These are phyloP conservation scores for Aaosphaeria arxii DNA, from an alignment of 2,329 filamentous ascomycete genomes.

Conservation along the genomic window DNA sequence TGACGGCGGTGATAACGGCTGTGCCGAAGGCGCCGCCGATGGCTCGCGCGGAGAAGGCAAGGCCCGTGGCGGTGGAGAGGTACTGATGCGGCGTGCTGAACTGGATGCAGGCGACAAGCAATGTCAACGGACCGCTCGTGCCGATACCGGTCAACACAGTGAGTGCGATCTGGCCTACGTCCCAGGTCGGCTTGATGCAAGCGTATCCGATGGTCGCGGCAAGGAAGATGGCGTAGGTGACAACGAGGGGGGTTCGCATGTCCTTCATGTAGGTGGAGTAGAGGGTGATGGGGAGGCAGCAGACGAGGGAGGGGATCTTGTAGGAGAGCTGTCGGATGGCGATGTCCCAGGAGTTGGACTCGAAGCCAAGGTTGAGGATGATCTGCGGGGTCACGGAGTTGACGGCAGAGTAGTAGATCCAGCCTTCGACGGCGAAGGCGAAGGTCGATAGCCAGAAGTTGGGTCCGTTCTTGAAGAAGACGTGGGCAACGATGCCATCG, in stretches of 20 bases:
- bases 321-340: constrained; percentile 26
- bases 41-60: constrained; percentile 31
- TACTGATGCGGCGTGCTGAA: constrained; percentile 30
- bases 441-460: constrained; percentile 57
- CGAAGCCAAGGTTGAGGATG: constrained; percentile 29
- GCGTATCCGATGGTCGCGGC: constrained; percentile 23
- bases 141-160: constrained; percentile 26
- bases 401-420: constrained; percentile 50
- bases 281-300: constrained; percentile 20
- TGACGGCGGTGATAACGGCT: constrained; percentile 27
- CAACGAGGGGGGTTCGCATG: constrained; percentile 23
- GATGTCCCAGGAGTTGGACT: constrained; percentile 27
- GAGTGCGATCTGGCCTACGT: constrained; percentile 21
- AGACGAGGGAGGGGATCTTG: constrained; percentile 20
- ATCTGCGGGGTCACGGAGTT: constrained; percentile 30
- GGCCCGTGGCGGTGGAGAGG: constrained; percentile 27
- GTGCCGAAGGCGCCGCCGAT: constrained; percentile 32
- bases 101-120: constrained; percentile 30
- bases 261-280: constrained; percentile 28
- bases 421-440: constrained; percentile 57
- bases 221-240: constrained; percentile 27
- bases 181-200: constrained; percentile 22
- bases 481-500: constrained; percentile 55
- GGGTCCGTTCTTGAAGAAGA: constrained; percentile 53
- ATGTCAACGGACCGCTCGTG: constrained; percentile 25